Evolutionary conservation across 1,139 yeast genomes (phyloP).

Genomic region (Suhomyces chickasaworum): DNA sequence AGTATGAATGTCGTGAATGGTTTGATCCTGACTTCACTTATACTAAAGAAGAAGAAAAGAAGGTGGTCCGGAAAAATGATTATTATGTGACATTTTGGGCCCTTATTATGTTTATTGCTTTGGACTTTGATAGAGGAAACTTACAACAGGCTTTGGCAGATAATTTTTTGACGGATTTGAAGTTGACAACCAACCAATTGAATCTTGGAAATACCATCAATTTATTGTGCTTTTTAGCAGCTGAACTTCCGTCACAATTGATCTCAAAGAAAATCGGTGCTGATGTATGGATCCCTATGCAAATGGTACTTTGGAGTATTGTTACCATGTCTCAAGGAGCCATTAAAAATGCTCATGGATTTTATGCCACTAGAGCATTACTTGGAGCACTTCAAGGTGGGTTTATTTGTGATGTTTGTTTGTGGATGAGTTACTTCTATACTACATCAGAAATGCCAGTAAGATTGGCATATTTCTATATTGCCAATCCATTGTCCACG

Average conservation of each 20-base stretch:
- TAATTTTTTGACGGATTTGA: conserved; percentile 45
- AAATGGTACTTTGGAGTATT: conserved; percentile 52
- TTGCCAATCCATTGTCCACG: conserved; percentile 26
- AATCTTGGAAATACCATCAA: conserved; percentile 52
- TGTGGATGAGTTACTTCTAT: conserved; percentile 38
- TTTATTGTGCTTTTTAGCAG: conserved; percentile 46
- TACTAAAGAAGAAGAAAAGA: conserved; percentile 45
- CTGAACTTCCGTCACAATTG: conserved; percentile 59
- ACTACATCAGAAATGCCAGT: conserved; percentile 29
- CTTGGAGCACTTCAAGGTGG: conserved; percentile 35
- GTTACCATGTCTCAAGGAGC: conserved; percentile 51
- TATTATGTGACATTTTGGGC: conserved; percentile 49
- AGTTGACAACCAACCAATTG: conserved; percentile 48
- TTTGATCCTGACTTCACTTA: conserved; percentile 51
- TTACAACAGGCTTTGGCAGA: conserved; percentile 54
- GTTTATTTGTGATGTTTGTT: conserved; percentile 31
- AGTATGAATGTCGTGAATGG: conserved; percentile 47
- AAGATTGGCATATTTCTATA: conserved; percentile 31
- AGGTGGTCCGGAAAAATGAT: conserved; percentile 45
- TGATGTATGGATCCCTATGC: conserved; percentile 56
- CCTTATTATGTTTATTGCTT: conserved; percentile 51
- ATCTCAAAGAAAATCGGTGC: conserved; percentile 55
- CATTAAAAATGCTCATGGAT: conserved; percentile 31
- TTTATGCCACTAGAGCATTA: conserved; percentile 30
- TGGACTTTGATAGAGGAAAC: conserved; percentile 55